Evolutionary conservation across 352 stramenopile species (phyloP), one percentile per base, ranked within the genome.

Genomic region (Pythium chondricola): DNA sequence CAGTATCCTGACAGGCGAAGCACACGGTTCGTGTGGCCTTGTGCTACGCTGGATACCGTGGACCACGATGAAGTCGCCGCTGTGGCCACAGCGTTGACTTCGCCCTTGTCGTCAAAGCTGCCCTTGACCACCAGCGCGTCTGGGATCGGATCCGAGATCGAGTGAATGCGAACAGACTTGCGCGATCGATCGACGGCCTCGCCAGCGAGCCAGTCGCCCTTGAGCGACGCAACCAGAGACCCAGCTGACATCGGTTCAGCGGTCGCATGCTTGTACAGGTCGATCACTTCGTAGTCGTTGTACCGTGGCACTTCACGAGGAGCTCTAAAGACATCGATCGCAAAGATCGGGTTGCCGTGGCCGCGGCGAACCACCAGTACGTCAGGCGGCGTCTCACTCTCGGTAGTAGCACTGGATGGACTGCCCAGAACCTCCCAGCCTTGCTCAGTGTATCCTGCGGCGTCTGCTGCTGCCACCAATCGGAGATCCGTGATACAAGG

Each of bases 221-320:
- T 66, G 18, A 94, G 24, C 20, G 35, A 16, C 16, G 59, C 24
- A 24, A 53, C 31, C 10, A 33, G 22, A 29, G 16, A 16, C 33
- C 24, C 45, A 44, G 25, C 20, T 2, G 26, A 14, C 39, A 13
- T 35, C 11, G 27, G 20, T 4, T 25, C 21, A 56, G 54, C 32
- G 2, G 14, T 14, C 9, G 37, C n/a, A 17, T 27, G 27, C 3
- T 32, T n/a, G 39, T 83, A 76, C 16, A 95, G 39, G 17, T 90
- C 68, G 25, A 93, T 93, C 10, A 91, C 75, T 53, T 95, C 83
- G 54, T 95, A 95, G 43, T 95, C 82, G 29, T 89, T 89, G 56
- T 93, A 95, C 33, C 88, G 86, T 7, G 83, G 83, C 17, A 95
- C 80, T 69, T 87, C 73, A 10, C 80, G 71, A 21, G 83, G 83